These are phyloP conservation scores for Mycena rosella DNA, from an alignment of 768 basidiomycete species.

Conservation along the genomic window DNA sequence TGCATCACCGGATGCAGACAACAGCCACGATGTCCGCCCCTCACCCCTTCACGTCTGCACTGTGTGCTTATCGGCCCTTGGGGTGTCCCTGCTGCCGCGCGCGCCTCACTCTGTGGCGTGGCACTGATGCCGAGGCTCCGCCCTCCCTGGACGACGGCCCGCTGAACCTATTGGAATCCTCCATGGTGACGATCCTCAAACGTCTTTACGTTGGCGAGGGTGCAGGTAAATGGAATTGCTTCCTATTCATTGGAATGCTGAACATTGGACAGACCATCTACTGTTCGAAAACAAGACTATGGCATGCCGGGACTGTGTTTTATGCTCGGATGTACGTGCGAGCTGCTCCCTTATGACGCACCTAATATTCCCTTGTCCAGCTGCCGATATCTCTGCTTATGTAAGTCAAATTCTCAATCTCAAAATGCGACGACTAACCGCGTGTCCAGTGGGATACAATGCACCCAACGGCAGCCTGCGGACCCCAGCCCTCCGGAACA, in stretches of 20 bases:
- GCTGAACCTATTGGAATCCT: no score
- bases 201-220: slow-evolving; percentile 45
- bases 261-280: slow-evolving; percentile 41
- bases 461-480: neutral
- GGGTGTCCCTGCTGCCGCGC: no score
- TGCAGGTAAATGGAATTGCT: slow-evolving; percentile 40
- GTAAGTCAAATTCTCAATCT: slow-evolving; percentile 56
- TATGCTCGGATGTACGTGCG: slow-evolving; percentile 62
- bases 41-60: no score
- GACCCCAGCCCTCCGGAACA: neutral
- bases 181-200: slow-evolving; percentile 44
- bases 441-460: slow-evolving; percentile 53
- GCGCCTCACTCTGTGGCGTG: no score
- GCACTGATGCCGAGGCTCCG: no score
- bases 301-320: slow-evolving; percentile 44
- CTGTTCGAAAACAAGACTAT: slow-evolving; percentile 44
- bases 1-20: no score
- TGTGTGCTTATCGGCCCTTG: no score
- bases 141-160: no score
- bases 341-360: neutral
- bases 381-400: slow-evolving; percentile 60
- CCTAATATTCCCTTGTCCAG: slow-evolving; percentile 43
- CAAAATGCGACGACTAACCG: neutral
- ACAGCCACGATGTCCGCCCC: no score
- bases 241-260: neutral